These are phyloP conservation scores for Linum tenue DNA, from an alignment of 345 rosid genomes.

Conservation along the genomic window DNA sequence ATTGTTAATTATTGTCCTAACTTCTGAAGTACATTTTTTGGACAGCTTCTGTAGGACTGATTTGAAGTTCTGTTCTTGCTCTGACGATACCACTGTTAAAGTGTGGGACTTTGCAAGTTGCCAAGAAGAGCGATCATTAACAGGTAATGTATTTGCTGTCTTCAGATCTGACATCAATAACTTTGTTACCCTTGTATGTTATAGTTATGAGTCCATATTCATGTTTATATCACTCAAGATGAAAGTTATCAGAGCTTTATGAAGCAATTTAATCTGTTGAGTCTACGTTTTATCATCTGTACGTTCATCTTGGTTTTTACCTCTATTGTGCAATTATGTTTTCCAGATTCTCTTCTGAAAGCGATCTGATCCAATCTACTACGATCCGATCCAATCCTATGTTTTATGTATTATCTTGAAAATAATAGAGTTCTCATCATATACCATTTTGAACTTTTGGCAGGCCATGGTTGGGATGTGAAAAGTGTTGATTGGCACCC, in stretches of 20 bases:
- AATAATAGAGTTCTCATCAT: slow-evolving; percentile 36
- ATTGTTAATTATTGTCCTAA: not conserved
- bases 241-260: not conserved
- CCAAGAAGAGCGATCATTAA: slow-evolving; percentile 81
- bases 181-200: not conserved
- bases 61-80: slow-evolving; percentile 95
- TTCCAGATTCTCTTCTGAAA: not conserved
- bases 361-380: too few species aligned
- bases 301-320: too few species aligned
- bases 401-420: slow-evolving; percentile 6
- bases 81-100: slow-evolving; percentile 94
- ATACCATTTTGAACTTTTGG: slow-evolving; percentile 64
- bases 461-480: slow-evolving; percentile 99
- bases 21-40: slow-evolving; percentile 18
- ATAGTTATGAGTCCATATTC: not conserved
- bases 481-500: slow-evolving; percentile 99
- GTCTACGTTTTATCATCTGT: not conserved
- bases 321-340: not conserved
- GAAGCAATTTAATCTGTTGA: too few species aligned
- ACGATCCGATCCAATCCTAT: not conserved
- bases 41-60: slow-evolving; percentile 96
- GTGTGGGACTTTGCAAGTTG: slow-evolving; percentile 97
- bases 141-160: slow-evolving; percentile 63
- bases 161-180: slow-evolving; percentile 7
- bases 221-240: not conserved